Evolutionary conservation across 768 basidiomycete genomes (phyloP).

Genomic region (Agaricus subrufescens): DNA sequence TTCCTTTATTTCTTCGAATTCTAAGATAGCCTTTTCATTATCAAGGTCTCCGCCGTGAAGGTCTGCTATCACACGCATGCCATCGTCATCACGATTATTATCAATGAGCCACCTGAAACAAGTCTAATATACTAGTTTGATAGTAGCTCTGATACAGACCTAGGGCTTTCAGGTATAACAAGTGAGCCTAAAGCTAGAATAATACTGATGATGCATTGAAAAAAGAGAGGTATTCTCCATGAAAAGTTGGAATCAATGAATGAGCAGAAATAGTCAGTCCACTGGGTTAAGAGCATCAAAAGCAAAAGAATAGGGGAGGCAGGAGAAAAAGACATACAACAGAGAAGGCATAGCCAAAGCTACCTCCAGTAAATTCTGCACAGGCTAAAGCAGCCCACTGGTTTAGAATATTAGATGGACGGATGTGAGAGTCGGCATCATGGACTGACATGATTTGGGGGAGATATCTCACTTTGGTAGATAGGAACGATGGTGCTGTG

Average conservation of each 20-base stretch:
- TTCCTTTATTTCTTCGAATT: constrained; percentile 85
- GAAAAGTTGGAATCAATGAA: constrained; percentile 74
- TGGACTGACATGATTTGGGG: constrained; percentile 67
- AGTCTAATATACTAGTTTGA: not conserved
- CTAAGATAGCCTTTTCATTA: constrained; percentile 56
- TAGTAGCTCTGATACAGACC: constrained; percentile 31
- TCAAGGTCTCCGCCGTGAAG: constrained; percentile 77
- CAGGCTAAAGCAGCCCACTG: constrained; percentile 84
- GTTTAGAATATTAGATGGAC: not conserved
- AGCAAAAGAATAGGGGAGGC: not conserved
- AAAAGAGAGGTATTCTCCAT: constrained; percentile 79
- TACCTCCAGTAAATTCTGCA: constrained; percentile 88
- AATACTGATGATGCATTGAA: constrained; percentile 79
- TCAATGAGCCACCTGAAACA: constrained; percentile 74
- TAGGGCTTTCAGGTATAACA: constrained; percentile 80
- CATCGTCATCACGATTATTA: constrained; percentile 72
- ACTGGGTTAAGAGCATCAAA: constrained; percentile 36
- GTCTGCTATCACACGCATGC: constrained; percentile 78
- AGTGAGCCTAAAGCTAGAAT: constrained; percentile 73
- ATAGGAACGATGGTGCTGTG: constrained; percentile 80
- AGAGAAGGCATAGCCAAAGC: constrained; percentile 79
- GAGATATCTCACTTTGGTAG: constrained; percentile 89
- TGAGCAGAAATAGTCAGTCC: constrained; percentile 89
- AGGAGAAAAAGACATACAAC: constrained; percentile 36
- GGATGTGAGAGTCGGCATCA: not conserved